phyloP scores from a whole-genome alignment of 768 basidiomycete genomes.

The Pilatotrama ljubarskyi region DNA sequence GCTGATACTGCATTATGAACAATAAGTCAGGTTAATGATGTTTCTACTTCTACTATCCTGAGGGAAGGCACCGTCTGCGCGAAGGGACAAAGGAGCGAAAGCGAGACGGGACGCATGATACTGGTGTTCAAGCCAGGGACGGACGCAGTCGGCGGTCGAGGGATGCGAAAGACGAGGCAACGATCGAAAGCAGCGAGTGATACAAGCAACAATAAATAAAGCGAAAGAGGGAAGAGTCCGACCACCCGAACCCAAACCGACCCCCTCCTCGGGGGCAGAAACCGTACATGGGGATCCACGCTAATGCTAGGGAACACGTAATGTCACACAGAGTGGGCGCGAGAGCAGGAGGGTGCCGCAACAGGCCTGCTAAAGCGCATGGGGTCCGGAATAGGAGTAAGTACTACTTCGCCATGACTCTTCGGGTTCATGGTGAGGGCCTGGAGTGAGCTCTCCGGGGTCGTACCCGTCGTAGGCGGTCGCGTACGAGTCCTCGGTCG shows the following conservation, averaged over 20 bases:
- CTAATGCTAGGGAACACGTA: slow-evolving; percentile 15
- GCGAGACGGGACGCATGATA: background rate
- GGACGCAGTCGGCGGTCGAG: background rate
- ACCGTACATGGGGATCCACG: slow-evolving; percentile 8
- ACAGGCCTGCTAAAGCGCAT: slow-evolving; percentile 15
- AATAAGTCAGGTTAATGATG: slow-evolving; percentile 20
- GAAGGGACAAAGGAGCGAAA: slow-evolving; percentile 2
- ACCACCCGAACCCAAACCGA: background rate
- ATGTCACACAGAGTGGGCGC: slow-evolving; percentile 13
- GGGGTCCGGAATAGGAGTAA: slow-evolving; percentile 20
- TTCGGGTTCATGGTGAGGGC: slow-evolving; percentile 11
- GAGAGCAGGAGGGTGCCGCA: background rate
- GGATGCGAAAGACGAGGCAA: background rate
- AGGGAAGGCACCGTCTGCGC: slow-evolving; percentile 1
- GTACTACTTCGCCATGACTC: slow-evolving; percentile 22
- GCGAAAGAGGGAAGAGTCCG: slow-evolving; percentile 13
- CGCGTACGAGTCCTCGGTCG: slow-evolving; percentile 19
- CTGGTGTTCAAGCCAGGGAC: background rate
- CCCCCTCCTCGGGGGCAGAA: background rate
- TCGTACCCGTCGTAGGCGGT: slow-evolving; percentile 15
- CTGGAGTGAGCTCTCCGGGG: background rate
- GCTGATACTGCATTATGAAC: slow-evolving; percentile 9
- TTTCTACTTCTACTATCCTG: slow-evolving; percentile 17
- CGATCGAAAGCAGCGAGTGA: slow-evolving; percentile 14
- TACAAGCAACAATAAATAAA: slow-evolving; percentile 24